These are phyloP conservation scores for Dictyostelium brefeldianum DNA, from an alignment of 78 protist species.

Conservation along the genomic window DNA sequence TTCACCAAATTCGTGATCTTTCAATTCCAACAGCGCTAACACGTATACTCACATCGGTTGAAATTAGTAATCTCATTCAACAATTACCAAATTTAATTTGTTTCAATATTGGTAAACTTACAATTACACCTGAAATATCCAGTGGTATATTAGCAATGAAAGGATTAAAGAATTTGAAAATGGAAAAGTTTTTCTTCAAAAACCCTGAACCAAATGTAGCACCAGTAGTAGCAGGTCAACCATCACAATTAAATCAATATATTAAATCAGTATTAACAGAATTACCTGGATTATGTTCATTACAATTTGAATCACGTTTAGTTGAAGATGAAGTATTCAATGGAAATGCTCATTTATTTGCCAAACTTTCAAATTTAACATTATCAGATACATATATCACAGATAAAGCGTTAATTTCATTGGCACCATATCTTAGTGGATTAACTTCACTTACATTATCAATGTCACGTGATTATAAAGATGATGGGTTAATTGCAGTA, in stretches of 20 bases:
- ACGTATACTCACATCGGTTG: background rate
- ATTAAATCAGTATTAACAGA: background rate
- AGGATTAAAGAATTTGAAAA: background rate
- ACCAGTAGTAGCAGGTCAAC: no score
- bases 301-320: background rate
- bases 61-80: background rate
- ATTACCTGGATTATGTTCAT: background rate
- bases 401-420: background rate
- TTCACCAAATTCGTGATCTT: constrained; percentile 1
- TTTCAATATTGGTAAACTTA: background rate
- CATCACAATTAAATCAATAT: constrained; percentile 18
- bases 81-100: background rate
- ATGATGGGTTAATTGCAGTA: constrained; percentile 25
- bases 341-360: constrained; percentile 7
- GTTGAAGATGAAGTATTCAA: constrained; percentile 28
- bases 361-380: background rate
- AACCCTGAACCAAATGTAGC: background rate
- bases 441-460: background rate
- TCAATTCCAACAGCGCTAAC: background rate
- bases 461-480: background rate
- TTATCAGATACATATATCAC: background rate
- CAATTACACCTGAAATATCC: background rate
- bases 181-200: background rate
- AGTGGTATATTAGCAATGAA: background rate
- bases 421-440: constrained; percentile 42